Conservation (phyloP, 2,329 filamentous ascomycete species). For the Penicillium sp. region DNA sequence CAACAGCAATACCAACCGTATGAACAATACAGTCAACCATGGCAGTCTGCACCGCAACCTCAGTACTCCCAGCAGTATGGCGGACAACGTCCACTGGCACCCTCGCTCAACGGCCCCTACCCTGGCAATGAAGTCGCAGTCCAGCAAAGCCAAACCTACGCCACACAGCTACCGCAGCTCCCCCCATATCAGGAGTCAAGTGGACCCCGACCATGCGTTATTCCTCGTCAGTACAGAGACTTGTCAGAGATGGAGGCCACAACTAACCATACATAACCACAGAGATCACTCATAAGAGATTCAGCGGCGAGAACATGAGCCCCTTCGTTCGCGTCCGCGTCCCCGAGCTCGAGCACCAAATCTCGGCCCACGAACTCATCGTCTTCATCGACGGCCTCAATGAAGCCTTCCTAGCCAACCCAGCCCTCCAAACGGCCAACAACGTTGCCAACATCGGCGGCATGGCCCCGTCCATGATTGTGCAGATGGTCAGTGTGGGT, state of each 20-base stretch:
- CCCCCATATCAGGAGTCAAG: neutral
- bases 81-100: no score
- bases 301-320: constrained; percentile 11
- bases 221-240: constrained; percentile 1
- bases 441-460: constrained; percentile 1
- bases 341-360: constrained; percentile 9
- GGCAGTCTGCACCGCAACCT: neutral
- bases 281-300: constrained; percentile 10
- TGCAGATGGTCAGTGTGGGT: constrained; percentile 19
- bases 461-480: constrained; percentile 17
- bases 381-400: constrained; percentile 8
- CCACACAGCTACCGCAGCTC: neutral
- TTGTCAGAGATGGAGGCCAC: neutral
- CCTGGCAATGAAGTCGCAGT: no score
- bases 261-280: neutral
- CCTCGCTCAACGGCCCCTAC: no score
- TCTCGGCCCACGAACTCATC: neutral
- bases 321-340: constrained; percentile 14
- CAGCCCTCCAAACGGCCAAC: constrained; percentile 5
- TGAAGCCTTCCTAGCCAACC: constrained; percentile 8
- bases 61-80: no score
- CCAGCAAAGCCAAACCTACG: neutral
- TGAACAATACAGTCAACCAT: neutral
- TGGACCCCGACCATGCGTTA: constrained; percentile 3
- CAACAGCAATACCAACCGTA: neutral